phyloP scores from a whole-genome alignment of 2,329 filamentous ascomycete genomes.

The Pseudogymnoascus sp. region DNA sequence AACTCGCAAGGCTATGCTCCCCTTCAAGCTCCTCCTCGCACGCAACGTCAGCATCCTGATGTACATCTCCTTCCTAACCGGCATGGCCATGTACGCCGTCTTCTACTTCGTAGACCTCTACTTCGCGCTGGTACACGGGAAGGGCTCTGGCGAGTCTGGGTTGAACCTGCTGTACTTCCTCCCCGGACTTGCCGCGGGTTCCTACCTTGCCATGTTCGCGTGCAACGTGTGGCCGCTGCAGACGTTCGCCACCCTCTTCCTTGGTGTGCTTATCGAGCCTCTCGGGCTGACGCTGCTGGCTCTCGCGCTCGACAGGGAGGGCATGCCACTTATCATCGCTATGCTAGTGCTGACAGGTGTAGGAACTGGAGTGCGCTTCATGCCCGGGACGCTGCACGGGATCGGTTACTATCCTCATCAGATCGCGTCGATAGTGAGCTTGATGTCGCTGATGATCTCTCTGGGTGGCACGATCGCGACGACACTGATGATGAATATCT shows the following conservation, averaged over 20 bases:
- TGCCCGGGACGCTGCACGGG: constrained; percentile 51
- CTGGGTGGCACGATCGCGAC: constrained; percentile 58
- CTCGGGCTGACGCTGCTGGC: constrained; percentile 50
- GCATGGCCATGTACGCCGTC: constrained; percentile 45
- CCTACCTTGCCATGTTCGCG: constrained; percentile 47
- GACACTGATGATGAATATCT: constrained; percentile 60
- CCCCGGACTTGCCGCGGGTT: constrained; percentile 53
- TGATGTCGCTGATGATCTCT: constrained; percentile 51
- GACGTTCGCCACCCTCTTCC: constrained; percentile 50
- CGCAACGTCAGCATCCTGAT: constrained; percentile 54
- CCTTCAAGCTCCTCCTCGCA: constrained; percentile 47
- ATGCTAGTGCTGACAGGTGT: constrained; percentile 58
- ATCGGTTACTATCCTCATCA: constrained; percentile 51
- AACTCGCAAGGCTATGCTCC: constrained; percentile 53
- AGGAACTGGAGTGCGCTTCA: constrained; percentile 57
- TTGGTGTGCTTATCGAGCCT: constrained; percentile 48
- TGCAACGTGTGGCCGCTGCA: constrained; percentile 54
- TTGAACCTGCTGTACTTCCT: constrained; percentile 54
- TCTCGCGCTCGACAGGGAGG: constrained; percentile 44
- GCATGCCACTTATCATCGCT: constrained; percentile 46
- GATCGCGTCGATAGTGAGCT: constrained; percentile 49
- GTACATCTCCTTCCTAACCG: constrained; percentile 51
- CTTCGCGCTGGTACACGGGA: constrained; percentile 53
- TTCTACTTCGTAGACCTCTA: constrained; percentile 64
- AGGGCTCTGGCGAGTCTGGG: constrained; percentile 42